phyloP scores from a whole-genome alignment of 1,139 yeast species.

The Sugiyamaella sp. region DNA sequence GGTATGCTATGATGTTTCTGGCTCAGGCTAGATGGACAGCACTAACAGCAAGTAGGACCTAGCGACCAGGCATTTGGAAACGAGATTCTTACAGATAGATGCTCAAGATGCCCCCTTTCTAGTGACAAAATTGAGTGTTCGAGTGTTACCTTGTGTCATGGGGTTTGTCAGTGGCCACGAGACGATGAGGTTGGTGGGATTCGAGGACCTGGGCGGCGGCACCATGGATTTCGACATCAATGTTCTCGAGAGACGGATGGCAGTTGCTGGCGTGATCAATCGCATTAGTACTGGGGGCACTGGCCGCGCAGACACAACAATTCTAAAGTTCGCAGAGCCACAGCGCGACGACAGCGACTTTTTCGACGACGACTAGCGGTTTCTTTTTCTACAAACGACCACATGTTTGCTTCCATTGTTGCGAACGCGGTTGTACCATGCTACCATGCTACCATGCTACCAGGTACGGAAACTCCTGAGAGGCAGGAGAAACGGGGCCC shows the following conservation, averaged over 20 bases:
- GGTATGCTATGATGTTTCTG: constrained; percentile 1
- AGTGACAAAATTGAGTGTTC: constrained; percentile 60
- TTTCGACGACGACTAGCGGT: constrained; percentile 11
- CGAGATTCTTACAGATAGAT: constrained; percentile 58
- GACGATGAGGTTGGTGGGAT: constrained; percentile 62
- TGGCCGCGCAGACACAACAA: background rate
- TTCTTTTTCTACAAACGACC: background rate
- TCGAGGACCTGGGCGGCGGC: constrained; percentile 56
- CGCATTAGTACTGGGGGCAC: constrained; percentile 7
- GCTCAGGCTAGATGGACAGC: constrained; percentile 4
- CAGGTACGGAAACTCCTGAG: too few relatives aligned
- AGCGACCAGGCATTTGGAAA: constrained; percentile 60
- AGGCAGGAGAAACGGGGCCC: too few relatives aligned
- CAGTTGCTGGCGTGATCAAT: constrained; percentile 29
- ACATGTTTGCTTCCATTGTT: too few relatives aligned
- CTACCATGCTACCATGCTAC: too few relatives aligned
- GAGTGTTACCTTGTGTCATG: constrained; percentile 71
- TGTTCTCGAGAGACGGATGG: constrained; percentile 49
- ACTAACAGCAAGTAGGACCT: constrained; percentile 35
- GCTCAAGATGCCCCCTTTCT: constrained; percentile 74
- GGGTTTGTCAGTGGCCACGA: constrained; percentile 66
- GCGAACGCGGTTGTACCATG: too few relatives aligned
- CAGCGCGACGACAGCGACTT: constrained; percentile 10
- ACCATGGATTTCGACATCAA: constrained; percentile 46
- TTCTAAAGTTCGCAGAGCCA: constrained; percentile 7